Conservation (phyloP, 495 filamentous ascomycete genomes). For the Cercophora newfieldiana region DNA sequence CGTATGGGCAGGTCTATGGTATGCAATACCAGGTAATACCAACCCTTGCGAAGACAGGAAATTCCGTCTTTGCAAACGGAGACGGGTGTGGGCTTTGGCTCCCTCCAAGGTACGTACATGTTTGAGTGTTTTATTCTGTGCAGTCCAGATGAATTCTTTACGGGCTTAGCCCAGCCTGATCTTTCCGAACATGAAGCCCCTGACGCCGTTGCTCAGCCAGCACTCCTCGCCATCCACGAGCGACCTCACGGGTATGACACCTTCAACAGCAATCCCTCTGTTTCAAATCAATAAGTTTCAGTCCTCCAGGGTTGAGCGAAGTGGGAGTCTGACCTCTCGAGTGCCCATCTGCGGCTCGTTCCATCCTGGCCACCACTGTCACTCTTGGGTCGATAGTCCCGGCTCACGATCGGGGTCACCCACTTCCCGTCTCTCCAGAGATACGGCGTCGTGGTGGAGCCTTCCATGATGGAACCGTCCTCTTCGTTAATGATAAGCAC, state of each 20-base stretch:
- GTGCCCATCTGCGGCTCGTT: constrained; percentile 77
- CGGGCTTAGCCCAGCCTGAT: constrained; percentile 24
- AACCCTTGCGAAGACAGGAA: too few species aligned
- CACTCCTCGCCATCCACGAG: constrained; percentile 72
- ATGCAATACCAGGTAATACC: too few species aligned
- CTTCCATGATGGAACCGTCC: constrained; percentile 76
- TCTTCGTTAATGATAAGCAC: constrained; percentile 68
- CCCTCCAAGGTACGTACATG: not conserved
- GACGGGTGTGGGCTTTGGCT: not conserved
- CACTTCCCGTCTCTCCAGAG: constrained; percentile 68
- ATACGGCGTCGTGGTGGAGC: constrained; percentile 77
- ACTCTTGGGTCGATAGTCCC: constrained; percentile 22
- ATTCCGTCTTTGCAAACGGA: not conserved
- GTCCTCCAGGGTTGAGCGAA: not conserved
- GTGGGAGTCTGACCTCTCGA: constrained; percentile 52
- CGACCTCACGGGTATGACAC: constrained; percentile 51
- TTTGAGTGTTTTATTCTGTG: not conserved
- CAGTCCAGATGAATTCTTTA: not conserved
- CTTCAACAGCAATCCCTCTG: constrained; percentile 61
- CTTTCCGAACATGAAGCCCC: constrained; percentile 63
- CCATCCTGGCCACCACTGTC: constrained; percentile 76
- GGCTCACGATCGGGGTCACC: constrained; percentile 60
- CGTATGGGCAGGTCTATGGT: too few species aligned
- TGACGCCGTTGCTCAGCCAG: constrained; percentile 84
- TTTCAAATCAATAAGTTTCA: constrained; percentile 16